Evolutionary conservation across 1,284 basidiomycete genomes (phyloP).

Genomic region (Entoloma clypeatum): DNA sequence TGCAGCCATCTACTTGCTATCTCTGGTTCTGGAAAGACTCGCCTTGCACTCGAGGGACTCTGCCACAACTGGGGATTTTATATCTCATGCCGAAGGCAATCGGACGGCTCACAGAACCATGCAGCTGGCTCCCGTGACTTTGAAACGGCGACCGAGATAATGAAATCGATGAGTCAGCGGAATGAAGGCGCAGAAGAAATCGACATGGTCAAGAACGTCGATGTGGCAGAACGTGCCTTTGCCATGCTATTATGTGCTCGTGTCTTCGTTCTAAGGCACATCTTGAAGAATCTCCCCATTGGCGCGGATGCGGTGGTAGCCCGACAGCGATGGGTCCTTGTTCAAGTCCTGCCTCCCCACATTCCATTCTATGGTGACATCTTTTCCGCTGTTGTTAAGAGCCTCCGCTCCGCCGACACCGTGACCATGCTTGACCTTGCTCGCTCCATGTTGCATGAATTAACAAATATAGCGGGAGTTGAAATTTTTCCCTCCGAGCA

Average conservation of each 20-base stretch:
- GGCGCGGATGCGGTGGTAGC: constrained; percentile 3
- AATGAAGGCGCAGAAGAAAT: constrained; percentile 3
- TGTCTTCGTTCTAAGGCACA: constrained; percentile 14
- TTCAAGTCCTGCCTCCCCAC: constrained; percentile 9
- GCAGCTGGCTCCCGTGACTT: constrained; percentile 16
- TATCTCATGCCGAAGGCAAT: constrained; percentile 24
- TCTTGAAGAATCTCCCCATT: constrained; percentile 1
- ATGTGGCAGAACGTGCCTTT: constrained; percentile 13
- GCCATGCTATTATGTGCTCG: constrained; percentile 16
- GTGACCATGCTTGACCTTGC: constrained; percentile 9
- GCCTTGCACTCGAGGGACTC: constrained; percentile 35
- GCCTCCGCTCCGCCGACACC: too few species aligned
- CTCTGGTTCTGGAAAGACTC: constrained; percentile 37
- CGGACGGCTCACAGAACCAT: too few species aligned
- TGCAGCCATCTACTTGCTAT: constrained; percentile 35
- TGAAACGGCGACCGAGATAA: constrained; percentile 4
- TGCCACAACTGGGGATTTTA: constrained; percentile 39
- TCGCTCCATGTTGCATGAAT: background rate
- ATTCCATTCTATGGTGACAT: too few species aligned
- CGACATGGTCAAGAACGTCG: background rate
- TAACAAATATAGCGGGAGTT: background rate
- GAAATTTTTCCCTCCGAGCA: background rate
- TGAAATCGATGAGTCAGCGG: constrained; percentile 10
- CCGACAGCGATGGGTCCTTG: constrained; percentile 12
- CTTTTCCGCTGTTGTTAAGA: too few species aligned